phyloP scores from a whole-genome alignment of 331 rosid species.

The Erythrophleum ivorense region DNA sequence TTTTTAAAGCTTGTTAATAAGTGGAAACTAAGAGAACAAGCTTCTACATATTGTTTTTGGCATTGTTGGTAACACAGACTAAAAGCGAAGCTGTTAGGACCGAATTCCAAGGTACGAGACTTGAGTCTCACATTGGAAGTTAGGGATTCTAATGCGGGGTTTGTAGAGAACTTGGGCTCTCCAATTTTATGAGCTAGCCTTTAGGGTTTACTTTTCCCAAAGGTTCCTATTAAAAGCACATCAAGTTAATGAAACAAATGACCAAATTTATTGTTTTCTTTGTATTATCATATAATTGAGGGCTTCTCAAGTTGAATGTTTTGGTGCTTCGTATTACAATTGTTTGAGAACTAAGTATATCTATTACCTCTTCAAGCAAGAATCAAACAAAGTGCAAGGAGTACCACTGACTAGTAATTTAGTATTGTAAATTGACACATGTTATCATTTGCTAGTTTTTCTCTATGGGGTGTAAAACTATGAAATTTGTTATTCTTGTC shows the following conservation, averaged over 20 bases:
- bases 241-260: background rate
- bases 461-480: background rate
- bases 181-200: no score
- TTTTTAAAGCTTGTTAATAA: background rate
- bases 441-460: background rate
- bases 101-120: background rate
- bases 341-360: conserved; percentile 18
- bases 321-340: background rate
- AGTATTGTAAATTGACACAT: conserved; percentile 26
- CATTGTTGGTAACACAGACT: background rate
- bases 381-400: background rate
- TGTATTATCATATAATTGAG: background rate
- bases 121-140: background rate
- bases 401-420: background rate
- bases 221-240: background rate
- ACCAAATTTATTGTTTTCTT: background rate
- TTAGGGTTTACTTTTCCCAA: no score
- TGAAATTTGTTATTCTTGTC: background rate
- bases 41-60: background rate
- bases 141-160: no score
- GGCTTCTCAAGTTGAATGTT: background rate
- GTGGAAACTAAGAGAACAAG: background rate
- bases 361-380: conserved; percentile 18
- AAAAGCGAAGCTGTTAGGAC: background rate
- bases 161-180: no score